A percentile compares a stretch with the other conserved stretches of the same genome.
Conservation (phyloP, 768 basidiomycete species). For the Hypholoma fasciculare region DNA sequence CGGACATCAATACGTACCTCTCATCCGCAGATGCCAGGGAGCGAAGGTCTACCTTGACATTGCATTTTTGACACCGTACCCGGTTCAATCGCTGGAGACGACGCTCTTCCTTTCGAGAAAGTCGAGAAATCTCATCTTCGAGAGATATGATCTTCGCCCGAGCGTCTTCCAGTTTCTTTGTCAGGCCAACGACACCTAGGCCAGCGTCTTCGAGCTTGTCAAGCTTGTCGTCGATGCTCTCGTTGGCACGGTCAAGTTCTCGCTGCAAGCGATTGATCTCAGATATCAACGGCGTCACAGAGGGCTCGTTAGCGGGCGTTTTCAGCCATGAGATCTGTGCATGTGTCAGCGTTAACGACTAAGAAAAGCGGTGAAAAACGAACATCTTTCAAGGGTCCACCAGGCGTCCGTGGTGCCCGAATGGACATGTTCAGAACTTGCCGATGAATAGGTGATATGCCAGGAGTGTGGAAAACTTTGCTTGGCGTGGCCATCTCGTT, state of each 20-base stretch:
- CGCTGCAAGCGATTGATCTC: slow-evolving; percentile 74
- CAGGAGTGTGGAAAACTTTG: slow-evolving; percentile 52
- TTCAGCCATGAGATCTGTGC: slow-evolving; percentile 76
- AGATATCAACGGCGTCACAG: slow-evolving; percentile 60
- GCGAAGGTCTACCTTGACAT: slow-evolving; percentile 56
- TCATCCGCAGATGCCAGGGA: slow-evolving; percentile 51
- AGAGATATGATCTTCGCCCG: slow-evolving; percentile 52
- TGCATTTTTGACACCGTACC: slow-evolving; percentile 70
- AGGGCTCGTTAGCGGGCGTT: slow-evolving; percentile 54
- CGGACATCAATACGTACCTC: slow-evolving; percentile 42
- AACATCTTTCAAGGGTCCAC: slow-evolving; percentile 77
- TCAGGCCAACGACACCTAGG: slow-evolving; percentile 68
- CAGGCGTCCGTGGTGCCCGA: slow-evolving; percentile 74
- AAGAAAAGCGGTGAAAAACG: slow-evolving; percentile 22
- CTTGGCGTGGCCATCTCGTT: slow-evolving; percentile 58
- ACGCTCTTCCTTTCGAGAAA: slow-evolving; percentile 72
- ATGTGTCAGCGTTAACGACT: background rate
- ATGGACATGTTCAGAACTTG: slow-evolving; percentile 70
- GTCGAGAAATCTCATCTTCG: slow-evolving; percentile 68
- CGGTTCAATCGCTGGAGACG: slow-evolving; percentile 58
- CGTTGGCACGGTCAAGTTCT: slow-evolving; percentile 79
- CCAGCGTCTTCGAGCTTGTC: slow-evolving; percentile 85
- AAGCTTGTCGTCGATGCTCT: slow-evolving; percentile 85
- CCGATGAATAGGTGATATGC: slow-evolving; percentile 77
- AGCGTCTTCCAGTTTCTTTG: slow-evolving; percentile 72